These are phyloP conservation scores for Aspergillus carlsbadensis DNA, from an alignment of 495 filamentous ascomycete genomes.

Conservation along the genomic window DNA sequence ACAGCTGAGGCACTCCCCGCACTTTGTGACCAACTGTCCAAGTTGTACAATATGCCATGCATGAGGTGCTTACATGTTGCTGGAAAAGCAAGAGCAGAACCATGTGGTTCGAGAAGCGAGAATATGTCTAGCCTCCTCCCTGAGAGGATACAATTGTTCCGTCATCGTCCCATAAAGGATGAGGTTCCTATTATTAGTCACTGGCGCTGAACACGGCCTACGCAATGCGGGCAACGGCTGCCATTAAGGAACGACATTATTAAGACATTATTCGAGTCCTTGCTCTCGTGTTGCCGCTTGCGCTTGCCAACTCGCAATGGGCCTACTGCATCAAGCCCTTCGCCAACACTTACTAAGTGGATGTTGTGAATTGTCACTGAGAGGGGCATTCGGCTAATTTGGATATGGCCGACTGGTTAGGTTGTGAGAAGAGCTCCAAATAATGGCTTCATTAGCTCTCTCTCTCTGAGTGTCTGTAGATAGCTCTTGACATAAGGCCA, in stretches of 20 bases:
- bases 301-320: not conserved
- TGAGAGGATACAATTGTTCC: not conserved
- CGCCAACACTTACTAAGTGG: not conserved
- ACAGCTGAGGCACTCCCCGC: conserved; percentile 2
- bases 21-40: not conserved
- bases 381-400: conserved; percentile 4
- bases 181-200: not conserved
- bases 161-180: not conserved
- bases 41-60: not conserved
- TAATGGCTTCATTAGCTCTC: not conserved
- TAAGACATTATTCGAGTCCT: too few species aligned
- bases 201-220: not conserved
- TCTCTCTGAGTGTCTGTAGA: too few species aligned
- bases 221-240: not conserved
- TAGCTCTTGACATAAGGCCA: not conserved
- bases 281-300: too few species aligned
- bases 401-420: not conserved
- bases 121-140: not conserved
- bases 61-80: conserved; percentile 3
- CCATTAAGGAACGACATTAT: not conserved
- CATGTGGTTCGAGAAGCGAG: conserved; percentile 2
- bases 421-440: not conserved
- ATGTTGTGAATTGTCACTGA: conserved; percentile 6
- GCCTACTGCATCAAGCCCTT: not conserved
- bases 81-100: conserved; percentile 1